A percentile compares a stretch with the other conserved stretches of the same genome.
These are phyloP conservation scores for Candida odintsovae DNA, from an alignment of 805 yeast species.

Conservation along the genomic window DNA sequence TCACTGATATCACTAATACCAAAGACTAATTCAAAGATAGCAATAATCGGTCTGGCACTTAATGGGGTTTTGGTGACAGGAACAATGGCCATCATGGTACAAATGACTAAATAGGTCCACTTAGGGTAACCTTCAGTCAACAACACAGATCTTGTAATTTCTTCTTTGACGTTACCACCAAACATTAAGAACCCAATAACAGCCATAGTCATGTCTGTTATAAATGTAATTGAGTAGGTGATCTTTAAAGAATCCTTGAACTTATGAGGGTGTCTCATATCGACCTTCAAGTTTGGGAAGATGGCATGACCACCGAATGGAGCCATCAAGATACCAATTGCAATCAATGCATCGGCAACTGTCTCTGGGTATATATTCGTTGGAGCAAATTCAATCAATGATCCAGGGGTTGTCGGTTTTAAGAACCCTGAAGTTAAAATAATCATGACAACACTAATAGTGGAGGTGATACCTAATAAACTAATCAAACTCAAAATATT, in stretches of 20 bases:
- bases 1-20: slow-evolving; percentile 22
- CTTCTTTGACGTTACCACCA: slow-evolving; percentile 64
- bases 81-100: slow-evolving; percentile 68
- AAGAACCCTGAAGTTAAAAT: slow-evolving; percentile 59
- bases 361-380: slow-evolving; percentile 64
- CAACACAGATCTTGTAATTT: slow-evolving; percentile 71
- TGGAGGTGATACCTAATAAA: slow-evolving; percentile 64
- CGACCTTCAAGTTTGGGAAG: slow-evolving; percentile 66
- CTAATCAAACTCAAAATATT: slow-evolving; percentile 65
- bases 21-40: slow-evolving; percentile 57
- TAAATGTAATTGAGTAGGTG: slow-evolving; percentile 55
- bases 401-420: slow-evolving; percentile 65
- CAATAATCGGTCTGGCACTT: slow-evolving; percentile 74
- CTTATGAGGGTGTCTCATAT: slow-evolving; percentile 62
- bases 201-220: slow-evolving; percentile 61
- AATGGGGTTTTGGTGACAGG: slow-evolving; percentile 84
- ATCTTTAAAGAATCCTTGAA: slow-evolving; percentile 46
- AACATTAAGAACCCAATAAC: slow-evolving; percentile 74
- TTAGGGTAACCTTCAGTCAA: slow-evolving; percentile 62
- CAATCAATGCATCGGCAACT: slow-evolving; percentile 44
- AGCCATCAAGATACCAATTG: slow-evolving; percentile 66
- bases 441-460: slow-evolving; percentile 55
- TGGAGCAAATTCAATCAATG: slow-evolving; percentile 55
- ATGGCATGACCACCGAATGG: slow-evolving; percentile 87
- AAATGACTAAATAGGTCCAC: slow-evolving; percentile 51